Evolutionary conservation across 495 filamentous ascomycete genomes (phyloP).

Genomic region (Cenococcum geophilum): DNA sequence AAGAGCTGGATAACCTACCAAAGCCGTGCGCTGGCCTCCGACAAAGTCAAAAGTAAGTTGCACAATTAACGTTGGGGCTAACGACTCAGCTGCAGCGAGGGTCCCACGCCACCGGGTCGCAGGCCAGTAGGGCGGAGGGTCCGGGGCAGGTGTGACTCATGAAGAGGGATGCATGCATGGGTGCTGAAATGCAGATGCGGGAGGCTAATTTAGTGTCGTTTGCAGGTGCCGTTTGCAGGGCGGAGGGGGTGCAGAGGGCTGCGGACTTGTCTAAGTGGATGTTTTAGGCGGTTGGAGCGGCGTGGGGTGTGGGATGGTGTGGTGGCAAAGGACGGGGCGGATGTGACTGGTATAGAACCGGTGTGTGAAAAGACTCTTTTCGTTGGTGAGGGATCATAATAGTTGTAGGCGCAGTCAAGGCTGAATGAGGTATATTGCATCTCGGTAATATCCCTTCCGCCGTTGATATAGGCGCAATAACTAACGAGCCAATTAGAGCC

Average conservation of each 20-base stretch:
- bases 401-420: not conserved
- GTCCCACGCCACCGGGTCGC: not conserved
- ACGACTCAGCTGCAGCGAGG: not conserved
- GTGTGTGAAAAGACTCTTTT: no score
- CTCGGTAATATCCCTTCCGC: not conserved
- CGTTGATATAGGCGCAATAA: no score
- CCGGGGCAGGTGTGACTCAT: not conserved
- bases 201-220: not conserved
- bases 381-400: not conserved
- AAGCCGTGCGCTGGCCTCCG: no score
- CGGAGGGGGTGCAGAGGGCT: not conserved
- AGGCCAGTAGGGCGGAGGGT: not conserved
- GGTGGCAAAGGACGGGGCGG: not conserved
- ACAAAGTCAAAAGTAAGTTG: no score
- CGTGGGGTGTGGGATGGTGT: not conserved
- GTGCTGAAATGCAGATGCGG: not conserved
- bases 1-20: no score
- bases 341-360: not conserved
- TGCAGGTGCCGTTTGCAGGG: no score
- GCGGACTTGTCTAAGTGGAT: not conserved
- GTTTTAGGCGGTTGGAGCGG: not conserved
- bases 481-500: no score
- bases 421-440: conserved; percentile 1
- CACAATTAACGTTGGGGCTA: not conserved
- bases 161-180: not conserved